Conservation (phyloP, 768 basidiomycete species). For the Trametopsis cervina region DNA sequence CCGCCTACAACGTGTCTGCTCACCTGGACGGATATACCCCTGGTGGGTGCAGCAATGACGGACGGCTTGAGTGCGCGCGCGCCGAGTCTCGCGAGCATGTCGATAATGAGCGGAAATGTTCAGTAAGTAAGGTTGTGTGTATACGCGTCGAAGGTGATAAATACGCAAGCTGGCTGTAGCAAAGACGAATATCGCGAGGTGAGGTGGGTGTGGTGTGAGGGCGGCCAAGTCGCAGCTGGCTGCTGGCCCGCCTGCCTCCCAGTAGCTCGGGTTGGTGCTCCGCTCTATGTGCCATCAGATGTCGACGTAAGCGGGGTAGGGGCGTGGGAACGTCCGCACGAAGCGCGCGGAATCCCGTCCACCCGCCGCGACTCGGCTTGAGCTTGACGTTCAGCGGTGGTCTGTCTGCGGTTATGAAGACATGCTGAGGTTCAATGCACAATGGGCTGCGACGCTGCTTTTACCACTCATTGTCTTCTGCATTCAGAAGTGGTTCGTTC, state of each 20-base stretch:
- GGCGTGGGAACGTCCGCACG: not conserved
- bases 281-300: constrained; percentile 11
- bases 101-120: not conserved
- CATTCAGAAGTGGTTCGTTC: not conserved
- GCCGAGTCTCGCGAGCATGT: constrained; percentile 21
- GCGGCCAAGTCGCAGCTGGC: not conserved
- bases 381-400: not conserved
- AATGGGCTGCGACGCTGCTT: not conserved
- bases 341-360: too few relatives aligned
- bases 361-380: too few relatives aligned
- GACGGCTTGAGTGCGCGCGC: constrained; percentile 15
- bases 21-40: constrained; percentile 28
- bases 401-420: not conserved
- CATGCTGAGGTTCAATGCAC: not conserved
- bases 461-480: not conserved
- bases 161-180: not conserved
- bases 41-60: constrained; percentile 11
- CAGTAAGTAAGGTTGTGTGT: not conserved
- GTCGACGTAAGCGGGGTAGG: constrained; percentile 14
- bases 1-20: not conserved
- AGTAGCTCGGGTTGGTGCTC: not conserved
- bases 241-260: not conserved
- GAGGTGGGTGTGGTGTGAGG: constrained; percentile 5
- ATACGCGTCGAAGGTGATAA: constrained; percentile 2
- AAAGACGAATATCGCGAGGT: not conserved